Conservation (phyloP, 805 yeast genomes). For the Kuraishia ogatae region DNA sequence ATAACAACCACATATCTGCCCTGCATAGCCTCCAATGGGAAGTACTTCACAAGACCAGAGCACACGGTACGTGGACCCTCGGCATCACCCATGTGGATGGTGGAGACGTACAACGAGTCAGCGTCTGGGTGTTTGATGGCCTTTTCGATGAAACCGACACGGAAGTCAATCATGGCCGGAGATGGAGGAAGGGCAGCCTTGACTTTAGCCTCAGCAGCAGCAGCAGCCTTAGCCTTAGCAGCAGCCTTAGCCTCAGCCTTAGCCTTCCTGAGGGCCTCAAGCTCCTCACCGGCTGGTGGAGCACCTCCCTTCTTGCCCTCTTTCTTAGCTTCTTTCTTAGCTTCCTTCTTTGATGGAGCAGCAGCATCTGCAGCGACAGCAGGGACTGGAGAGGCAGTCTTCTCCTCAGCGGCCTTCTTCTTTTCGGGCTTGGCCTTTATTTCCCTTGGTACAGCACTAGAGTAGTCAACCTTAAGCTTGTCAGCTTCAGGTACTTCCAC, state of each 20-base stretch:
- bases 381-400: conserved; percentile 5
- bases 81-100: conserved; percentile 92
- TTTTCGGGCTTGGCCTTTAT: conserved; percentile 24
- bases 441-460: conserved; percentile 58
- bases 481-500: conserved; percentile 43
- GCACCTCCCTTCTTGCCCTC: conserved; percentile 5
- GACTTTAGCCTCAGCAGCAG: conserved; percentile 38
- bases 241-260: conserved; percentile 31
- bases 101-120: conserved; percentile 90
- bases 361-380: conserved; percentile 11
- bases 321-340: conserved; percentile 12
- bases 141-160: conserved; percentile 95
- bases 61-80: conserved; percentile 98
- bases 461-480: conserved; percentile 46
- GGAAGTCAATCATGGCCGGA: conserved; percentile 83
- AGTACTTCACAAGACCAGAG: conserved; percentile 87
- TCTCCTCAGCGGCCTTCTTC: conserved; percentile 13
- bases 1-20: conserved; percentile 83
- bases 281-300: conserved; percentile 17
- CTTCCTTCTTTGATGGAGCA: conserved; percentile 11
- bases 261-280: conserved; percentile 20
- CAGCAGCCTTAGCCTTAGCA: conserved; percentile 50
- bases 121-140: conserved; percentile 98
- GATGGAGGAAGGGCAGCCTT: conserved; percentile 55
- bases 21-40: conserved; percentile 93